Conservation (phyloP, 1,284 basidiomycete species). For the Exobasidium rhododendri region DNA sequence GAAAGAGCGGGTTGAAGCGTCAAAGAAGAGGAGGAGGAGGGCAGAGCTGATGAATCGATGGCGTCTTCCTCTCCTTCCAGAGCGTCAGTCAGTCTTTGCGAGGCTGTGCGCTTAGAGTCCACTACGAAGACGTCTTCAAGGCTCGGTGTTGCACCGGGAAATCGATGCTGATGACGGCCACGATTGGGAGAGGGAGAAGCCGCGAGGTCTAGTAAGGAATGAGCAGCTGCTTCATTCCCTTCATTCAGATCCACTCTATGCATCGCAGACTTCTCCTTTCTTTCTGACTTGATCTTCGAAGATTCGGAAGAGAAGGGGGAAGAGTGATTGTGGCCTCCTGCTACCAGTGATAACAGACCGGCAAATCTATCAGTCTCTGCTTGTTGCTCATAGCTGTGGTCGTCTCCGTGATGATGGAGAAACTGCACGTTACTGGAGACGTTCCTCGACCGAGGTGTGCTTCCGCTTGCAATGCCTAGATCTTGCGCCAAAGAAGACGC, state of each 20-base stretch:
- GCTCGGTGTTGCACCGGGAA: constrained; percentile 8
- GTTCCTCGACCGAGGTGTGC: constrained; percentile 31
- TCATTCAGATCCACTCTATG: background rate
- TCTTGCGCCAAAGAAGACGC: constrained; percentile 41
- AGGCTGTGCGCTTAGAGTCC: background rate
- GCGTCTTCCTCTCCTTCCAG: background rate
- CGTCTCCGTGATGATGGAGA: background rate
- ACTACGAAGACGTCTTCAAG: background rate
- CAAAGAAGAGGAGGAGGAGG: background rate
- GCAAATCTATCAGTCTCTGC: background rate
- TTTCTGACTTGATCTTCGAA: background rate
- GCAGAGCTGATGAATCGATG: background rate
- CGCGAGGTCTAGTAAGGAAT: constrained; percentile 7
- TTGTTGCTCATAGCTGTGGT: background rate
- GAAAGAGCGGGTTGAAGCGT: background rate
- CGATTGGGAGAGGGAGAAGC: constrained; percentile 6
- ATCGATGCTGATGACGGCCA: background rate
- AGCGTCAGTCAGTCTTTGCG: constrained; percentile 1
- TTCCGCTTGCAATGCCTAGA: constrained; percentile 27
- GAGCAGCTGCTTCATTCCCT: constrained; percentile 6
- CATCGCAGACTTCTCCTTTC: background rate
- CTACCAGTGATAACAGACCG: background rate
- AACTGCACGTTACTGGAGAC: constrained; percentile 8
- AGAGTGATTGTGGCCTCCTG: background rate
- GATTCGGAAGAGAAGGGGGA: background rate